Base-by-base conservation (phyloP, 2,329 filamentous ascomycete species). In the Pyrenophora graminea region DNA sequence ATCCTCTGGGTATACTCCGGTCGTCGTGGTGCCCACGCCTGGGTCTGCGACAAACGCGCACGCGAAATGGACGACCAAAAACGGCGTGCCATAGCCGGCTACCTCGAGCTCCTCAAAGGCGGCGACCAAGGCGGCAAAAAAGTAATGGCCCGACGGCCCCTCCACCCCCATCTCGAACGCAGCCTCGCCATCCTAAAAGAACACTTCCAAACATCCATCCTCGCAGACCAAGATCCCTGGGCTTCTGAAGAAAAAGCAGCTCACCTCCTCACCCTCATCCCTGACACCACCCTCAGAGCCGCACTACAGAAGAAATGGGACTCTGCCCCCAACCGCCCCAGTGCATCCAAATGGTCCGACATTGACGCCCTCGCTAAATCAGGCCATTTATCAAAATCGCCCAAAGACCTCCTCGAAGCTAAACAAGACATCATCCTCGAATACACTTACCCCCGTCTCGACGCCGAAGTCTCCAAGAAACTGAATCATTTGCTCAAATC, bases 1-100 rank as follows among this genome's bases (percentile, higher is more conserved):
- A 93, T 99, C 67, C 82, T 99, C 74, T 99, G 94, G 94, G 92
- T 99, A 6, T 99, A 99, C 75, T 99, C 94, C 0, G 94, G 94
- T 62, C 88, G 94, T 74, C 85, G 94, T 82, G 94, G 94, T 77
- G 92, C 90, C 25, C 94, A 99, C 85, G 94, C 94, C 5, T 99
- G 94, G 94, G 89, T 99, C 9, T 97, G 93, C 70, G 94, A 99
- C 72, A 90, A 88, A 68, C 86, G 87, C 50, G 94, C 92, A 0
- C 84, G 94, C 50, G 81, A 81, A 30, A 84, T 99, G 79, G 89
- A 96, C 58, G 94, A 99, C 65, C 84, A 88, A 63, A 91, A 90
- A 74, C 84, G 94, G 48, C 85, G 85, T 61, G 89, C 92, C 0
- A 87, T 99, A 55, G 91, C 91, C 0, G 87, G 89, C 18, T 99